phyloP scores from a whole-genome alignment of 306 rosid species.

The Sicyos baderoa region DNA sequence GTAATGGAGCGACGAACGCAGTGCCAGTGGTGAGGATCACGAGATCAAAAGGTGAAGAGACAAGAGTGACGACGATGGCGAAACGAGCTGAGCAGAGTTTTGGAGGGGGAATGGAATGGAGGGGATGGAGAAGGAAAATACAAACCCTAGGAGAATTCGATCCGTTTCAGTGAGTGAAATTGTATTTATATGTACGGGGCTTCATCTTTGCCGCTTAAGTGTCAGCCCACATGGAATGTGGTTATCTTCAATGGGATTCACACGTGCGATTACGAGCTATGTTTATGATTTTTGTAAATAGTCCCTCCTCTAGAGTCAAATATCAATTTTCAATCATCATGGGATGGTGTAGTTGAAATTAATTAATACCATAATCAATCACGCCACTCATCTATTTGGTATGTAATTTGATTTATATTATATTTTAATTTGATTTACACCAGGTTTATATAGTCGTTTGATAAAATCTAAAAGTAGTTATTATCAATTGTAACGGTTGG shows the following conservation, averaged over 20 bases:
- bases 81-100: slow-evolving; percentile 7
- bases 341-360: no score
- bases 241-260: not conserved
- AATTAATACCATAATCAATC: no score
- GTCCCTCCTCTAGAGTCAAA: no score
- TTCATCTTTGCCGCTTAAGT: not conserved
- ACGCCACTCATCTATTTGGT: no score
- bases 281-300: not conserved
- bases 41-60: not conserved
- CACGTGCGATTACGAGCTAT: slow-evolving; percentile 10
- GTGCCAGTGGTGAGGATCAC: not conserved
- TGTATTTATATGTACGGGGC: not conserved
- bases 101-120: not conserved
- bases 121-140: not conserved
- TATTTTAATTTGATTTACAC: no score
- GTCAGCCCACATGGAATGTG: not conserved
- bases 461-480: no score
- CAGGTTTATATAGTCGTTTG: no score
- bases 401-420: no score
- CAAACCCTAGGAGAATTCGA: not conserved
- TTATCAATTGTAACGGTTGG: no score
- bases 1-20: not conserved
- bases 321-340: no score
- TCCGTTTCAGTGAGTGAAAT: not conserved
- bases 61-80: not conserved